These are phyloP conservation scores for Trichoderma brevicompactum DNA, from an alignment of 2,329 filamentous ascomycete genomes.

Conservation along the genomic window DNA sequence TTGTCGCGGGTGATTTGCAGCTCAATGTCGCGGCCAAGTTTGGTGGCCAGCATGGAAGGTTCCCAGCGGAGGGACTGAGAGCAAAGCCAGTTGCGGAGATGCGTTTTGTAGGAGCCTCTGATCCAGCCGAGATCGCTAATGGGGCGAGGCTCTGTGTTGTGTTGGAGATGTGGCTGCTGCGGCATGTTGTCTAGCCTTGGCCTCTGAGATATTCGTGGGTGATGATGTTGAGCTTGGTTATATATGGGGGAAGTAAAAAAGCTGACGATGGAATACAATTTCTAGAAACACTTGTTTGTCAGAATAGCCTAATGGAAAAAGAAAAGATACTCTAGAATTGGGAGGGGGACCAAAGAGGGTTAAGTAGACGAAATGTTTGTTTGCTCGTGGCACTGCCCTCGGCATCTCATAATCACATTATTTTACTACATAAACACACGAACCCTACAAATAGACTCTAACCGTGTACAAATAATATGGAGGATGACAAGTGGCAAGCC, in stretches of 20 bases:
- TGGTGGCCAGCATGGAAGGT: neutral
- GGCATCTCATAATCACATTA: neutral
- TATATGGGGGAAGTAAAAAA: neutral
- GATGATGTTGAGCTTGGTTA: neutral
- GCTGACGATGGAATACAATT: too few relatives aligned
- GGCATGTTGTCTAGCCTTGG: neutral
- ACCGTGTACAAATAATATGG: neutral
- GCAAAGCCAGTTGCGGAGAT: neutral
- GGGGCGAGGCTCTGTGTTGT: conserved; percentile 2
- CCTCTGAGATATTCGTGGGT: too few relatives aligned
- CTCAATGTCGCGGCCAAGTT: conserved; percentile 11
- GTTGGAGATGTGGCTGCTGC: neutral
- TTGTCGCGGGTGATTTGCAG: conserved; percentile 2
- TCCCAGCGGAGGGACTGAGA: conserved; percentile 5
- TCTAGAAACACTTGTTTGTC: too few relatives aligned
- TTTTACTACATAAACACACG: neutral
- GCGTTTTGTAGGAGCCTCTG: neutral
- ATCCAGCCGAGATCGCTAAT: neutral
- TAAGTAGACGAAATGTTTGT: too few relatives aligned
- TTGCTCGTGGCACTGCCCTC: too few relatives aligned
- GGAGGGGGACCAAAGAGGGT: too few relatives aligned
- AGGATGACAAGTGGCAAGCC: too few relatives aligned
- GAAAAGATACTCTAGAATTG: too few relatives aligned
- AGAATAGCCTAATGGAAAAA: too few relatives aligned
- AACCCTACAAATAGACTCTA: neutral